A percentile compares a stretch with the other conserved stretches of the same genome.
These are phyloP conservation scores for Aspergillus oerlinghausenensis DNA, from an alignment of 2,329 filamentous ascomycete species.

Conservation along the genomic window DNA sequence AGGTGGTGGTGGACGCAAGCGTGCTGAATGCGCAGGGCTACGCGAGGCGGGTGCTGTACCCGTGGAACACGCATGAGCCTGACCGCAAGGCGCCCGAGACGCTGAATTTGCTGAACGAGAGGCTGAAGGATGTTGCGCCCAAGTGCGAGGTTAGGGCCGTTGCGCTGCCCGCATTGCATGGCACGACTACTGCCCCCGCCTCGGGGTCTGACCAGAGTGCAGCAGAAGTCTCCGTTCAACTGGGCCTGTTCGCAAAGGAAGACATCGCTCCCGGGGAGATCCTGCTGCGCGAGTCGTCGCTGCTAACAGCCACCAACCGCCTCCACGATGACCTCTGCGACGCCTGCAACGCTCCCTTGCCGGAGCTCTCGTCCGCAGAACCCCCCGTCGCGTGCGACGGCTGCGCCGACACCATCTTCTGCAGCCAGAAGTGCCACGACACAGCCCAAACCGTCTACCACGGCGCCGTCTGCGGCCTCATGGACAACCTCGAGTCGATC, in stretches of 20 bases:
- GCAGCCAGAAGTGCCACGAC: slow-evolving; percentile 53
- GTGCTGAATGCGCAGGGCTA: slow-evolving; percentile 35
- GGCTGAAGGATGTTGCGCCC: slow-evolving; percentile 65
- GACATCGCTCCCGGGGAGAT: slow-evolving; percentile 72
- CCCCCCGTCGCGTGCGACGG: slow-evolving; percentile 47
- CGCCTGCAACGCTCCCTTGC: slow-evolving; percentile 73
- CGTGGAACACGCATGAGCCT: slow-evolving; percentile 60
- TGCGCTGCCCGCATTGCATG: slow-evolving; percentile 66
- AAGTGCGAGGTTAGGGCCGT: slow-evolving; percentile 77
- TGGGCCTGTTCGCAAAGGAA: slow-evolving; percentile 84
- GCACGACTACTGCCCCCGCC: slow-evolving; percentile 7
- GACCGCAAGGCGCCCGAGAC: slow-evolving; percentile 51
- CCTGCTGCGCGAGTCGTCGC: slow-evolving; percentile 75
- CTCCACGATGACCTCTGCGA: slow-evolving; percentile 85
- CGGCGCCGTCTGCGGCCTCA: slow-evolving; percentile 52
- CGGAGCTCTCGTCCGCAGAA: slow-evolving; percentile 45
- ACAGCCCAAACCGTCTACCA: slow-evolving; percentile 56
- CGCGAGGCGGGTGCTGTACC: slow-evolving; percentile 54
- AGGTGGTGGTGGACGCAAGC: slow-evolving; percentile 25
- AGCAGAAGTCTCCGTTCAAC: slow-evolving; percentile 57
- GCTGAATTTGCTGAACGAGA: slow-evolving; percentile 65
- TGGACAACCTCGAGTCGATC: slow-evolving; percentile 51
- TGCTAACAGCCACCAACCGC: slow-evolving; percentile 84
- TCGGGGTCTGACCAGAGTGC: slow-evolving; percentile 4
- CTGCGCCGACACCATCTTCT: slow-evolving; percentile 58